A percentile compares a stretch with the other conserved stretches of the same genome.
Evolutionary conservation across 2,329 filamentous ascomycete genomes (phyloP).

Genomic region (Pseudomassariella vexata): DNA sequence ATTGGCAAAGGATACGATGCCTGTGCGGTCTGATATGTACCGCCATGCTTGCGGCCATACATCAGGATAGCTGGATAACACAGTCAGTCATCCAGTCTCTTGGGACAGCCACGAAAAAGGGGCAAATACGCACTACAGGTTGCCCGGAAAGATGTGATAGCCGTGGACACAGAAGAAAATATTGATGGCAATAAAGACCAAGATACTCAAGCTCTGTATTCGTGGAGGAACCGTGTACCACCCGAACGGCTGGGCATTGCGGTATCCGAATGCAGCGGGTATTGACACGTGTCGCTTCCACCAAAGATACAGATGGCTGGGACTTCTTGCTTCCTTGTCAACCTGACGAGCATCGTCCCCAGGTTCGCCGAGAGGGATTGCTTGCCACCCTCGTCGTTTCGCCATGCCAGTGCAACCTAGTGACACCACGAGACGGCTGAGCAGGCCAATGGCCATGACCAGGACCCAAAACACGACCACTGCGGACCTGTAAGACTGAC

Average conservation of each 20-base stretch:
- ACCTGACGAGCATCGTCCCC: constrained; percentile 3
- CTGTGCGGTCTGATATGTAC: constrained; percentile 58
- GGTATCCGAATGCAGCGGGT: constrained; percentile 37
- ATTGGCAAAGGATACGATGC: constrained; percentile 58
- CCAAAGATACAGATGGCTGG: constrained; percentile 15
- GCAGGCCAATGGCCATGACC: constrained; percentile 30
- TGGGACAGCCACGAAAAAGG: not conserved
- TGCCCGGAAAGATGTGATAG: constrained; percentile 29
- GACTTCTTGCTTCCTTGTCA: not conserved
- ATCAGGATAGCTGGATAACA: constrained; percentile 24
- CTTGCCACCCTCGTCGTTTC: too few species aligned
- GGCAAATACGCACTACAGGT: constrained; percentile 31
- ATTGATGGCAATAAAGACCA: constrained; percentile 32
- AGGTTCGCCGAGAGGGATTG: constrained; percentile 2
- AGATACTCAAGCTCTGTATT: constrained; percentile 34
- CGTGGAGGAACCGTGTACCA: constrained; percentile 39
- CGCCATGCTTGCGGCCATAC: constrained; percentile 34
- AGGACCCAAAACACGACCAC: constrained; percentile 35
- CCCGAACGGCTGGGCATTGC: constrained; percentile 35
- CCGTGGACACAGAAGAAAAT: constrained; percentile 28
- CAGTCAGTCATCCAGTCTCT: constrained; percentile 4
- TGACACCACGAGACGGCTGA: constrained; percentile 19
- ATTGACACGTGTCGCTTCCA: constrained; percentile 26
- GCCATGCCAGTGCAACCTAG: constrained; percentile 5
- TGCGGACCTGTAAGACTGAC: constrained; percentile 17